Percentiles rank a stretch among this genome's conserved stretches.
These are phyloP conservation scores for Dendrocalamus sinicus DNA, from an alignment of 176 grass and related monocot species.

Conservation along the genomic window DNA sequence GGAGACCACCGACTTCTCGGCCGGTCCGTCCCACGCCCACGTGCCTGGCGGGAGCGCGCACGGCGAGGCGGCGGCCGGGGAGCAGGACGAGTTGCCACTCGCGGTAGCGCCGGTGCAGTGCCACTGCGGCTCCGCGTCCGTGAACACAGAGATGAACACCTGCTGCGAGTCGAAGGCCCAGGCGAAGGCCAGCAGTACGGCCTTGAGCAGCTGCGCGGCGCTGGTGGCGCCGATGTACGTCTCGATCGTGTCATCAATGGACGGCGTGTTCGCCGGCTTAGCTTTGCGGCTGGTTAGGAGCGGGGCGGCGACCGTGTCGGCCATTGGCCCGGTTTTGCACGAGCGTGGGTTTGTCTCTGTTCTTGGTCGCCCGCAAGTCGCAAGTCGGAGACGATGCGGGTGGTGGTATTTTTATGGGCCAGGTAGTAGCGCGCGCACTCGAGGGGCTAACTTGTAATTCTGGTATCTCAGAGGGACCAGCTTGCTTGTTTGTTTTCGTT, in stretches of 20 bases:
- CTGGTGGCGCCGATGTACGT: conserved; percentile 61
- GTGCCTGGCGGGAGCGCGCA: conserved; percentile 56
- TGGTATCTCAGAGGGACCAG: background rate
- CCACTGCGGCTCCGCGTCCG: conserved; percentile 80
- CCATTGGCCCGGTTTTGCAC: conserved; percentile 8
- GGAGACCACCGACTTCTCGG: conserved; percentile 56
- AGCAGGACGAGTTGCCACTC: conserved; percentile 38
- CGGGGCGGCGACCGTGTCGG: conserved; percentile 45
- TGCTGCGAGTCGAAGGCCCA: conserved; percentile 96
- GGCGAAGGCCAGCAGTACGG: conserved; percentile 63
- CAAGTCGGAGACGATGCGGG: conserved; percentile 21
- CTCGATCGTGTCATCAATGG: conserved; percentile 75
- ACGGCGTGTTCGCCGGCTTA: conserved; percentile 28
- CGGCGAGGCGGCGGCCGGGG: conserved; percentile 36
- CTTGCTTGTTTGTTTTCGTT: background rate
- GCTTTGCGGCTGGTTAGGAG: conserved; percentile 48
- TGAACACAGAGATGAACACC: conserved; percentile 93
- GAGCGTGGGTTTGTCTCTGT: background rate
- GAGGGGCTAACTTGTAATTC: background rate
- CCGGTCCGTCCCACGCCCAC: conserved; percentile 71
- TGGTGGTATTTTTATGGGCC: conserved; percentile 30
- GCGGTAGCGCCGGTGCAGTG: conserved; percentile 52
- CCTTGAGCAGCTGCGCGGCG: conserved; percentile 59
- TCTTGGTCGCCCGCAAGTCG: background rate
- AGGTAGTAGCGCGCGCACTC: background rate